phyloP scores from a whole-genome alignment of 116 monocot genomes.

The Thalassia testudinum region DNA sequence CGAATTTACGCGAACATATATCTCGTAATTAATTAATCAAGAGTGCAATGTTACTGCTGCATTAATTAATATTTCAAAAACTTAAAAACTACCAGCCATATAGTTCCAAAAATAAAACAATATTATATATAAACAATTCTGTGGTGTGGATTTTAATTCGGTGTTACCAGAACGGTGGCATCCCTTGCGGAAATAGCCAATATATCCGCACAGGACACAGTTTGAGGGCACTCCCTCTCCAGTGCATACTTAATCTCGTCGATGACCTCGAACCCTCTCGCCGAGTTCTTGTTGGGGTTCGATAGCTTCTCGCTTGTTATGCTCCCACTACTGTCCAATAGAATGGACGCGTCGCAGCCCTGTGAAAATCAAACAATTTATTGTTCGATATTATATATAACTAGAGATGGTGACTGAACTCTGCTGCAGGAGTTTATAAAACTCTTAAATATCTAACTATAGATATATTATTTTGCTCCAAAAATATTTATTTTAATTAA shows the following conservation, averaged over 20 bases:
- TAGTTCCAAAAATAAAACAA: neutral
- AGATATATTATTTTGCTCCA: no score
- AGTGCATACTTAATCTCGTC: slow-evolving; percentile 52
- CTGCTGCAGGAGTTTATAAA: no score
- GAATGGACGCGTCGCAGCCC: slow-evolving; percentile 70
- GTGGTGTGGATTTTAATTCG: no score
- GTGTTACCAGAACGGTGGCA: slow-evolving; percentile 31
- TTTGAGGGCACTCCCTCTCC: slow-evolving; percentile 48
- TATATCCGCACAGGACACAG: slow-evolving; percentile 74
- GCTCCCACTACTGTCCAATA: slow-evolving; percentile 34
- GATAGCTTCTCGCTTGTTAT: slow-evolving; percentile 56
- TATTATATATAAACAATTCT: neutral
- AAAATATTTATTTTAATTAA: no score
- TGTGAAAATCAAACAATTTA: slow-evolving; percentile 7
- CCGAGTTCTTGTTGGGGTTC: slow-evolving; percentile 49
- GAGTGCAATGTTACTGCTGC: no score
- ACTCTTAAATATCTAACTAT: no score
- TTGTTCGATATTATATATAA: no score
- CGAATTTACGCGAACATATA: no score
- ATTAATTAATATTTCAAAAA: no score
- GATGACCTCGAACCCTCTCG: slow-evolving; percentile 61
- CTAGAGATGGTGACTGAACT: no score
- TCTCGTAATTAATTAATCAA: no score
- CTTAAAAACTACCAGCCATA: no score
- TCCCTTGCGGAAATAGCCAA: slow-evolving; percentile 53